Conservation (phyloP, 768 basidiomycete genomes). For the Rhodosporidiobolus sp. region DNA sequence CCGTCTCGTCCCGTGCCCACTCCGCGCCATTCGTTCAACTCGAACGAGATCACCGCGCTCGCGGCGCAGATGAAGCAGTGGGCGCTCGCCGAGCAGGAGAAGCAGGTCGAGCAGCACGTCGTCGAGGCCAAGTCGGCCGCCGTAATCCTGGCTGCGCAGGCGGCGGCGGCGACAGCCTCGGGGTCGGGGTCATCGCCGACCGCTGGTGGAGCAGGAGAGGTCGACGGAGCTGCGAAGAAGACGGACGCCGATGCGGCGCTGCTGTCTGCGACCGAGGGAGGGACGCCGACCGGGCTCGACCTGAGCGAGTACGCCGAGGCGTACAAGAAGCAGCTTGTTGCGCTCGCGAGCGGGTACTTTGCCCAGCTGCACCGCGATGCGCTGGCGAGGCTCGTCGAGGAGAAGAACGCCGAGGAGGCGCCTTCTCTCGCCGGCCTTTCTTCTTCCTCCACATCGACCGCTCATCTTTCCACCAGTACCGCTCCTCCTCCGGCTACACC, state of each 20-base stretch:
- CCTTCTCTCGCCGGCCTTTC: not conserved
- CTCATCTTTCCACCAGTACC: not conserved
- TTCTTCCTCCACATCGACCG: not conserved
- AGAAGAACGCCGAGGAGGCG: not conserved
- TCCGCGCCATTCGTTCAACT: constrained; percentile 14
- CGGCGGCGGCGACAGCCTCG: constrained; percentile 12
- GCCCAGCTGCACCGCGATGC: constrained; percentile 40
- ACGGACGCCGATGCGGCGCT: too few species aligned
- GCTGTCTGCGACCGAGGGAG: not conserved
- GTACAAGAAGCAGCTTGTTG: constrained; percentile 38
- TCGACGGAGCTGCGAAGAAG: too few species aligned
- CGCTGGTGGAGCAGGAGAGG: not conserved
- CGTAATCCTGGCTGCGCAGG: constrained; percentile 32
- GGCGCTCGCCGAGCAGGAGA: constrained; percentile 31
- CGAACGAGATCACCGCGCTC: constrained; percentile 22
- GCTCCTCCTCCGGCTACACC: too few species aligned
- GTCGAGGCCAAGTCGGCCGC: constrained; percentile 24
- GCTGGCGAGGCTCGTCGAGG: constrained; percentile 25
- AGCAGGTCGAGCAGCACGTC: constrained; percentile 35
- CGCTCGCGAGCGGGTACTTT: constrained; percentile 40
- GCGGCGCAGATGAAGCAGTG: constrained; percentile 37
- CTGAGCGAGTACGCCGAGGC: constrained; percentile 32
- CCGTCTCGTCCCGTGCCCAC: not conserved
- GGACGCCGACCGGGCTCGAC: not conserved
- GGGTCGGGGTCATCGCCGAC: not conserved